These are phyloP conservation scores for Butyriboletus loyo DNA, from an alignment of 768 basidiomycete species.

Conservation along the genomic window DNA sequence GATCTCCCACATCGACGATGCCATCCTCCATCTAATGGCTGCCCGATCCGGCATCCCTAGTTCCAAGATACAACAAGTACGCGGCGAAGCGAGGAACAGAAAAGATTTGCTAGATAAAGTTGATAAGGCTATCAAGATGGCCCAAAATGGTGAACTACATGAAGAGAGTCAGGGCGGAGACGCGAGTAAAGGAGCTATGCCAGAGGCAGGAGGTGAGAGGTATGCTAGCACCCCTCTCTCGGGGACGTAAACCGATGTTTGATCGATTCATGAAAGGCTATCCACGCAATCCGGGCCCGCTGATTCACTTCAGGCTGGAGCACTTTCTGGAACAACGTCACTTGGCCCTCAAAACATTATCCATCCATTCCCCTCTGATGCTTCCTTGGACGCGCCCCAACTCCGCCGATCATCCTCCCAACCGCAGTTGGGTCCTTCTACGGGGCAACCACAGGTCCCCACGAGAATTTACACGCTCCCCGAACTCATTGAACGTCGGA, in stretches of 20 bases:
- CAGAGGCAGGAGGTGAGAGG: conserved; percentile 10
- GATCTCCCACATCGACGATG: conserved; percentile 32
- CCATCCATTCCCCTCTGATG: conserved; percentile 1
- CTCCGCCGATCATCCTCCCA: conserved; percentile 31
- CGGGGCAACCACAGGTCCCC: conserved; percentile 12
- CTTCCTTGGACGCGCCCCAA: conserved; percentile 15
- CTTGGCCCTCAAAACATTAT: not conserved
- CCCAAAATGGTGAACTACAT: conserved; percentile 14
- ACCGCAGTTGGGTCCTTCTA: conserved; percentile 21
- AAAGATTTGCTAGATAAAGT: conserved; percentile 31
- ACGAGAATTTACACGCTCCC: conserved; percentile 22
- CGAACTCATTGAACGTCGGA: conserved; percentile 26
- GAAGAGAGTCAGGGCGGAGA: conserved; percentile 5
- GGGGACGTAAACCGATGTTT: conserved; percentile 3
- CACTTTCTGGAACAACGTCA: conserved; percentile 3
- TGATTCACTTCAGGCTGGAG: not conserved
- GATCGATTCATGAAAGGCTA: conserved; percentile 13
- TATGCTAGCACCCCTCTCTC: conserved; percentile 6
- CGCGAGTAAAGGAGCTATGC: not conserved
- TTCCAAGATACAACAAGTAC: conserved; percentile 31
- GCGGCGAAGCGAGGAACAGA: conserved; percentile 29
- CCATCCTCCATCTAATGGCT: conserved; percentile 28
- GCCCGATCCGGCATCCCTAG: conserved; percentile 32
- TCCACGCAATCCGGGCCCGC: not conserved
- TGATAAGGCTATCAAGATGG: conserved; percentile 30